These are phyloP conservation scores for Puccinellia tenuiflora DNA, from an alignment of 176 grass and related monocot genomes.

Conservation along the genomic window DNA sequence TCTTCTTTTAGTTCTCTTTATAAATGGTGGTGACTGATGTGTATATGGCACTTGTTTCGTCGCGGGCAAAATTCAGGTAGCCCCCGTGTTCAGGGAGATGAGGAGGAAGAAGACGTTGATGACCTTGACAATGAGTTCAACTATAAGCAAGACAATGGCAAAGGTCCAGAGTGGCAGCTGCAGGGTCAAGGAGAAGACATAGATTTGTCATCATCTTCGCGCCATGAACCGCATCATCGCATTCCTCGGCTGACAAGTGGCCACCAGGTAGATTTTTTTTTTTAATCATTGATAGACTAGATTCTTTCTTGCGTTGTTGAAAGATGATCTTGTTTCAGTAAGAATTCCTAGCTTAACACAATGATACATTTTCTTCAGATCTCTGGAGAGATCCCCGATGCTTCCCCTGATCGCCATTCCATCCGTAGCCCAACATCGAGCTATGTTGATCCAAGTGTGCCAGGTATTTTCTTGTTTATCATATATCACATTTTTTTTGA, in stretches of 20 bases:
- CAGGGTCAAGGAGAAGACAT: slow-evolving; percentile 63
- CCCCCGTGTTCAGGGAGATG: slow-evolving; percentile 92
- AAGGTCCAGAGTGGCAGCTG: slow-evolving; percentile 55
- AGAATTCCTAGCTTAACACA: slow-evolving; percentile 10
- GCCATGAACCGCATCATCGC: slow-evolving; percentile 69
- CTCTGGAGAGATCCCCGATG: slow-evolving; percentile 93
- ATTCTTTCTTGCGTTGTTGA: background rate
- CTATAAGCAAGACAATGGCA: slow-evolving; percentile 66
- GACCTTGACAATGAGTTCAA: slow-evolving; percentile 98
- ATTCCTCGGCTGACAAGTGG: slow-evolving; percentile 87
- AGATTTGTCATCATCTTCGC: slow-evolving; percentile 93
- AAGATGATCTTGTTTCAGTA: slow-evolving; percentile 6
- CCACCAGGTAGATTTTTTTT: slow-evolving; percentile 61
- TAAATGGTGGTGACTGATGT: background rate
- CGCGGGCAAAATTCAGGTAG: slow-evolving; percentile 52
- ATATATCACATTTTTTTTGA: slow-evolving; percentile 10
- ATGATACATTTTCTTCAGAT: slow-evolving; percentile 40
- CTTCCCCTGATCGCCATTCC: slow-evolving; percentile 91
- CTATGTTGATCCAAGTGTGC: slow-evolving; percentile 93
- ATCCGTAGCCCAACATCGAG: slow-evolving; percentile 90
- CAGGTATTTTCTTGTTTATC: slow-evolving; percentile 49
- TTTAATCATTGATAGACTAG: background rate
- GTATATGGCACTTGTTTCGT: background rate
- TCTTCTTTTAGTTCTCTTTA: background rate
- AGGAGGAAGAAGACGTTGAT: slow-evolving; percentile 95